Evolutionary conservation across 441 rosid species (phyloP).

Genomic region (California macrophylla): DNA sequence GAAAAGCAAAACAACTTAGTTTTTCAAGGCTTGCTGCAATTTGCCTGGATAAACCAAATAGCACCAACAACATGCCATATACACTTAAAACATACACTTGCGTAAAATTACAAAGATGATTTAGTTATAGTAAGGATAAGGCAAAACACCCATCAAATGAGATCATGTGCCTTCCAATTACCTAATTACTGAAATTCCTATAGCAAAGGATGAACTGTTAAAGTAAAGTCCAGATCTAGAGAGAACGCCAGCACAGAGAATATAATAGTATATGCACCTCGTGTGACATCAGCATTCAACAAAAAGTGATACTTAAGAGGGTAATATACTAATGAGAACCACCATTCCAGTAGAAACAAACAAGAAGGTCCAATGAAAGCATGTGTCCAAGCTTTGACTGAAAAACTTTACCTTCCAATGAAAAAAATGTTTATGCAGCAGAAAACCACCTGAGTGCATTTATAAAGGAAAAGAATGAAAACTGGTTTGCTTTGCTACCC

Average conservation of each 20-base stretch:
- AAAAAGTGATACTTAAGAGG: background rate
- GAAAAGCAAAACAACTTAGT: background rate
- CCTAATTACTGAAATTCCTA: background rate
- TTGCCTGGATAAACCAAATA: background rate
- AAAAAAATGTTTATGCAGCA: too few species aligned
- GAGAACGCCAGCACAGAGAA: background rate
- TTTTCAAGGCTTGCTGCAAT: background rate
- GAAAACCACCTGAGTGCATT: too few species aligned
- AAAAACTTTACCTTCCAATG: too few species aligned
- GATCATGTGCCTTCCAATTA: background rate
- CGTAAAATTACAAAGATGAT: background rate
- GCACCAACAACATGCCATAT: background rate
- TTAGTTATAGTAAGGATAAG: background rate
- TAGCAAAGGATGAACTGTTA: background rate
- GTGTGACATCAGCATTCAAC: background rate
- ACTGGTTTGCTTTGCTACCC: background rate
- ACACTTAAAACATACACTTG: background rate
- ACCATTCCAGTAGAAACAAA: background rate
- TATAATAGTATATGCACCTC: background rate
- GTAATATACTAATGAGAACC: background rate
- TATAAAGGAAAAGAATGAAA: background rate
- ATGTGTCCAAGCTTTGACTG: too few species aligned
- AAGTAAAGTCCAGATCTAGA: background rate
- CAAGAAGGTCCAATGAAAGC: too few species aligned
- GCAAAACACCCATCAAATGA: background rate